phyloP scores from a whole-genome alignment of 2,329 filamentous ascomycete species.

The Apiospora malaysiana region DNA sequence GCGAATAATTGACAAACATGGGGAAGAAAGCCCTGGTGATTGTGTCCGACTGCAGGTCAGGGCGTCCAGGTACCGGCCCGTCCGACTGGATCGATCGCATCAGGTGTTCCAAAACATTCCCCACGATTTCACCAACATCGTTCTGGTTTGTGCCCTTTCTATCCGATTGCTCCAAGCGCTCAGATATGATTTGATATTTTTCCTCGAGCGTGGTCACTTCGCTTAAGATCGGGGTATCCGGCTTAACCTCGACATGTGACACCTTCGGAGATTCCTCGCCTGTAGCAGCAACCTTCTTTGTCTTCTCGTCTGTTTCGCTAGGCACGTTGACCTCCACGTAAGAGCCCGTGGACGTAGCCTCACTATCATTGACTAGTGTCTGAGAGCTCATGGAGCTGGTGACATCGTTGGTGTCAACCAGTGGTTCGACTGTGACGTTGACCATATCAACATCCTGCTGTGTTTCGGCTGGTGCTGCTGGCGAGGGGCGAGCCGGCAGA shows the following conservation, averaged over 20 bases:
- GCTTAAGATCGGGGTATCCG: constrained; percentile 26
- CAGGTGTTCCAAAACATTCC: constrained; percentile 88
- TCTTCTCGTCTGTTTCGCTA: neutral
- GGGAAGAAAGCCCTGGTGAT: constrained; percentile 76
- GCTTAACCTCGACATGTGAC: constrained; percentile 23
- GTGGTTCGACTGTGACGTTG: constrained; percentile 40
- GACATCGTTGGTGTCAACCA: constrained; percentile 45
- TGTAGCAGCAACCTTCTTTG: constrained; percentile 16
- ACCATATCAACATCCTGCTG: constrained; percentile 43
- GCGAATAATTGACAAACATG: constrained; percentile 64
- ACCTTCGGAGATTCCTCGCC: constrained; percentile 33
- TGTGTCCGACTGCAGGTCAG: constrained; percentile 80
- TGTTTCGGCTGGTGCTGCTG: constrained; percentile 41
- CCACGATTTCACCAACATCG: constrained; percentile 95
- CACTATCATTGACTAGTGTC: constrained; percentile 55
- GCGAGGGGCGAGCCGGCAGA: constrained; percentile 55
- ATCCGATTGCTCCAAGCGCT: constrained; percentile 52
- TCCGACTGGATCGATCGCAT: constrained; percentile 82
- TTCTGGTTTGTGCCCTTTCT: constrained; percentile 74
- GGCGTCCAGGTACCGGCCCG: constrained; percentile 61
- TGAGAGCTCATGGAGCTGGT: constrained; percentile 57
- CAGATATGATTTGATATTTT: constrained; percentile 45
- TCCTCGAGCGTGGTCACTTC: constrained; percentile 49
- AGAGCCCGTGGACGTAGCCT: constrained; percentile 29
- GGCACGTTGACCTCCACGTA: constrained; percentile 22